Conservation (phyloP, 495 filamentous ascomycete species). For the Paragyromitra xinjiangensis region DNA sequence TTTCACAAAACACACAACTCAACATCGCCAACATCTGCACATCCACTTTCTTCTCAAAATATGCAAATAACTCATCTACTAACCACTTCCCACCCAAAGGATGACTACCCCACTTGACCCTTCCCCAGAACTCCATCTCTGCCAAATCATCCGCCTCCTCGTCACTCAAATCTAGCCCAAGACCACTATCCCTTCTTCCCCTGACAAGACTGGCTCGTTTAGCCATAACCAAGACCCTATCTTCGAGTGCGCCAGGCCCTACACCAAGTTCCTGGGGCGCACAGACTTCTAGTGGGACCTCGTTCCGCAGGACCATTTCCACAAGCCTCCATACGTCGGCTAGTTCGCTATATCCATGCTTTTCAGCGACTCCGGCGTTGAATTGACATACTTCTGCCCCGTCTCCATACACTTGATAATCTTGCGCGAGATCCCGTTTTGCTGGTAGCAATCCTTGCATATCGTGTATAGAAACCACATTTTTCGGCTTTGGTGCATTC, state of each 20-base stretch:
- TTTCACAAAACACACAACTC: conserved; percentile 82
- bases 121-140: conserved; percentile 62
- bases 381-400: conserved; percentile 79
- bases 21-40: conserved; percentile 96
- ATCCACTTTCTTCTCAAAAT: conserved; percentile 82
- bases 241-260: conserved; percentile 48
- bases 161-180: conserved; percentile 64
- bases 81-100: conserved; percentile 79
- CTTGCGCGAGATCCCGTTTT: conserved; percentile 75
- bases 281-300: conserved; percentile 74
- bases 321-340: conserved; percentile 86
- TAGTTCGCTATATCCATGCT: conserved; percentile 75
- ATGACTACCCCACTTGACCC: conserved; percentile 86
- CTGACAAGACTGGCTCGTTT: conserved; percentile 61
- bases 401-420: conserved; percentile 85
- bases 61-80: conserved; percentile 72
- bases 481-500: conserved; percentile 59
- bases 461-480: conserved; percentile 75
- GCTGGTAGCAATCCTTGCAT: conserved; percentile 74
- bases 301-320: conserved; percentile 76
- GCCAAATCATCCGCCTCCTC: conserved; percentile 57
- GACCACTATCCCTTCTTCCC: conserved; percentile 61
- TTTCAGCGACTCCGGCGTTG: conserved; percentile 79
- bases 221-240: conserved; percentile 71
- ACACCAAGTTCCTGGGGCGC: conserved; percentile 59